Evolutionary conservation across 768 basidiomycete species (phyloP).

Genomic region (Punctularia strigosozonata): DNA sequence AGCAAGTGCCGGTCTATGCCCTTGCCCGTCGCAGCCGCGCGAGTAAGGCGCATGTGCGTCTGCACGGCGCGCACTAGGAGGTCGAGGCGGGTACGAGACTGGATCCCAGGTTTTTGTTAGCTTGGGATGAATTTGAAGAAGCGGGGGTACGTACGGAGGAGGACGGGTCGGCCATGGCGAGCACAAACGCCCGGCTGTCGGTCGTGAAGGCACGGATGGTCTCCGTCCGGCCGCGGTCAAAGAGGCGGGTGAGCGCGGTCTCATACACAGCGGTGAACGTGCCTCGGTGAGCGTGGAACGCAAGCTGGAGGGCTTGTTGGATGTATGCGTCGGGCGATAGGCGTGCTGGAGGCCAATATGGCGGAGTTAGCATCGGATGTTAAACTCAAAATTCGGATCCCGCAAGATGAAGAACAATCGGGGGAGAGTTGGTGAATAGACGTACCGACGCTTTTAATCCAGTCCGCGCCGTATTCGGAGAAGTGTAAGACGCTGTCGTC

Average conservation of each 20-base stretch:
- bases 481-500: constrained; percentile 82
- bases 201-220: constrained; percentile 67
- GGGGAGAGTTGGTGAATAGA: constrained; percentile 3
- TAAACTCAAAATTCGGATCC: background rate
- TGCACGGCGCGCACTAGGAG: constrained; percentile 59
- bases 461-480: constrained; percentile 69
- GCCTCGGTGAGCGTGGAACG: constrained; percentile 73
- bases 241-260: constrained; percentile 80
- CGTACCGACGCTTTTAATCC: constrained; percentile 72
- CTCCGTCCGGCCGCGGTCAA: constrained; percentile 82
- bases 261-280: constrained; percentile 86
- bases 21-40: constrained; percentile 66
- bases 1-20: constrained; percentile 91
- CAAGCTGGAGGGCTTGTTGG: constrained; percentile 86
- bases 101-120: background rate
- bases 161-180: constrained; percentile 52
- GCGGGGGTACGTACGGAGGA: constrained; percentile 28
- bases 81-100: constrained; percentile 22
- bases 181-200: constrained; percentile 69
- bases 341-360: constrained; percentile 24
- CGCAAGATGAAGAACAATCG: background rate
- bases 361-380: background rate
- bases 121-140: background rate
- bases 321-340: constrained; percentile 74
- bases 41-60: constrained; percentile 60